These are phyloP conservation scores for Pythium insidiosum DNA, from an alignment of 352 stramenopile genomes.

Conservation along the genomic window DNA sequence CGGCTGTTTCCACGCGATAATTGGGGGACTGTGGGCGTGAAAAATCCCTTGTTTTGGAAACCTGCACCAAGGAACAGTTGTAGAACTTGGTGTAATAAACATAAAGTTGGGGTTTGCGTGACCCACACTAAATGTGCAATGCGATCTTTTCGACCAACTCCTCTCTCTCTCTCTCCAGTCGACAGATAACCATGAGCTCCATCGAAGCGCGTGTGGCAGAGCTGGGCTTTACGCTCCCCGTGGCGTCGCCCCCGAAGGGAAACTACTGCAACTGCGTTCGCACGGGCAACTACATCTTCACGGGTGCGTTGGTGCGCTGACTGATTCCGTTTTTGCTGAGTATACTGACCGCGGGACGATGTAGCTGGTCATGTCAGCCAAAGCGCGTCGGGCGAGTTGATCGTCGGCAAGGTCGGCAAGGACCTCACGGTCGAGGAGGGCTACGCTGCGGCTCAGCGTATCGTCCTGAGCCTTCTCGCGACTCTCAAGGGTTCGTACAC, in stretches of 20 bases:
- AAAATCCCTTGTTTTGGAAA: no score
- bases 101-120: no score
- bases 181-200: constrained; percentile 22
- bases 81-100: no score
- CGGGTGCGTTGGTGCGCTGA: constrained; percentile 16
- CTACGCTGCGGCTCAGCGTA: constrained; percentile 71
- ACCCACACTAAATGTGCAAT: no score
- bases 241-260: constrained; percentile 53
- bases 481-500: constrained; percentile 67
- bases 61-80: no score
- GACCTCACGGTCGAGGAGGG: constrained; percentile 79
- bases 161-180: no score
- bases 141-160: no score
- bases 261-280: constrained; percentile 59
- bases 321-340: not conserved
- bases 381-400: constrained; percentile 37
- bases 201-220: constrained; percentile 57
- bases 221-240: constrained; percentile 61
- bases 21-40: no score
- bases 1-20: no score
- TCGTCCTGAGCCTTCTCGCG: constrained; percentile 79
- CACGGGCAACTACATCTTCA: constrained; percentile 69
- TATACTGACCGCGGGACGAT: not conserved
- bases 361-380: constrained; percentile 62
- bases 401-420: constrained; percentile 74